Base-by-base conservation (phyloP, 1,284 basidiomycete species). In the Paramarasmius palmivorus region DNA sequence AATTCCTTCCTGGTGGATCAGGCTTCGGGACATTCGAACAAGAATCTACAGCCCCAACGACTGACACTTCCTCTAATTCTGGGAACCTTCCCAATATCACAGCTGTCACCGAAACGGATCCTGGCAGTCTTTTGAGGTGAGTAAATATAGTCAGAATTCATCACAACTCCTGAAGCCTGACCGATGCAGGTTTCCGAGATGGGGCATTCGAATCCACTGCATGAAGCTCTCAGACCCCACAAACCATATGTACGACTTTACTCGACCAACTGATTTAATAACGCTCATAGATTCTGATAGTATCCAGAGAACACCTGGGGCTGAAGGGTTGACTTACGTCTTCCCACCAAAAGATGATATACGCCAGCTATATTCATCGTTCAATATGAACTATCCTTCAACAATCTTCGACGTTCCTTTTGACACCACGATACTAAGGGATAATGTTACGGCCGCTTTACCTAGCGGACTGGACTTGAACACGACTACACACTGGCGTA, bases 161-260 rank as follows among this genome's bases (percentile, higher is more conserved):
- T n/a, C 46, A 22, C 37, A 12, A 52, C 25, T 40, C 4, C n/a
- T 46, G 12, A 41, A 49, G 45, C 49, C 42, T 8, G 49, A 37
- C 17, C 20, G 40, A 10, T 32, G 10, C 36, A 74, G 72, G 52
- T 71, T 70, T 60, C 70, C 73, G 15, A 64, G 68, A 55, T 77
- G 75, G 75, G 75, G 75, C 0, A 66, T 74, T 14, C 63, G 75
- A 20, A 72, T 72, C 5, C 68, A 67, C 29, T 77, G 74, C 57
- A 55, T 59, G 22, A 71, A 68, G 46, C 52, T 75, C 9, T 64
- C 72, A 9, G 60, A 73, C 49, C 57, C 64, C 14, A 58, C 54
- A 22, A 26, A 41, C 1, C 68, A 70, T 49, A 59, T 73, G 71
- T 72, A 56, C 47, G 66, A 56, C 12, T n/a, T n/a, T n/a, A n/a